A percentile compares a stretch with the other conserved stretches of the same genome.
phyloP scores from a whole-genome alignment of 768 basidiomycete genomes.

The Termitomyces sp. region DNA sequence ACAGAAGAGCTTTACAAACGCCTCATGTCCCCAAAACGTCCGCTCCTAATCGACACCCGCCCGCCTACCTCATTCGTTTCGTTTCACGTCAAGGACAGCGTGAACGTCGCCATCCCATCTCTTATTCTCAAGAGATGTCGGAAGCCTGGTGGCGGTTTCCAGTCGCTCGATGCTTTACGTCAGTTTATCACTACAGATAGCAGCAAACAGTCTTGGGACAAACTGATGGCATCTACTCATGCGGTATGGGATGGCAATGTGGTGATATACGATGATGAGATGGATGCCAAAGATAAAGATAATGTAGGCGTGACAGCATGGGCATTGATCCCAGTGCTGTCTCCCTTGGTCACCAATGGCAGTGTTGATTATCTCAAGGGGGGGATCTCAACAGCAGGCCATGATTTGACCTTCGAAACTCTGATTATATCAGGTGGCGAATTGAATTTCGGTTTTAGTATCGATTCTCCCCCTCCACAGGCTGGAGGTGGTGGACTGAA shows the following conservation, averaged over 20 bases:
- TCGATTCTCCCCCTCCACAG: slow-evolving; percentile 18
- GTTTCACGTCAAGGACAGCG: slow-evolving; percentile 61
- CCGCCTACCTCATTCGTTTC: slow-evolving; percentile 62
- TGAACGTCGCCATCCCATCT: slow-evolving; percentile 86
- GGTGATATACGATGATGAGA: slow-evolving; percentile 75
- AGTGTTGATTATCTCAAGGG: slow-evolving; percentile 68
- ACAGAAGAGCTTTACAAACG: slow-evolving; percentile 45
- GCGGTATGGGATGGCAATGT: slow-evolving; percentile 69
- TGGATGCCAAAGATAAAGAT: slow-evolving; percentile 61
- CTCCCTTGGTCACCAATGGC: slow-evolving; percentile 52
- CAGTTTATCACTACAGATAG: slow-evolving; percentile 81
- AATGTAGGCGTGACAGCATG: slow-evolving; percentile 59
- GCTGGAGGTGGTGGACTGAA: slow-evolving; percentile 20
- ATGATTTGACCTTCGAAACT: slow-evolving; percentile 51
- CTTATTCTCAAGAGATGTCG: slow-evolving; percentile 85
- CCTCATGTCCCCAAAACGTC: slow-evolving; percentile 46
- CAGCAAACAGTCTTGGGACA: slow-evolving; percentile 71
- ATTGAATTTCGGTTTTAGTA: slow-evolving; percentile 15
- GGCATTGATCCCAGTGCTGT: slow-evolving; percentile 63
- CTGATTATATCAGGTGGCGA: slow-evolving; percentile 46
- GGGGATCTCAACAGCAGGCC: slow-evolving; percentile 60
- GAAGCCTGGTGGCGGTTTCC: slow-evolving; percentile 66
- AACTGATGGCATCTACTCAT: slow-evolving; percentile 42
- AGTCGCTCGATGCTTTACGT: slow-evolving; percentile 62
- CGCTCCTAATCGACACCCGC: slow-evolving; percentile 82